Conservation (phyloP, 2,329 filamentous ascomycete species). For the Macrophomina phaseolina region DNA sequence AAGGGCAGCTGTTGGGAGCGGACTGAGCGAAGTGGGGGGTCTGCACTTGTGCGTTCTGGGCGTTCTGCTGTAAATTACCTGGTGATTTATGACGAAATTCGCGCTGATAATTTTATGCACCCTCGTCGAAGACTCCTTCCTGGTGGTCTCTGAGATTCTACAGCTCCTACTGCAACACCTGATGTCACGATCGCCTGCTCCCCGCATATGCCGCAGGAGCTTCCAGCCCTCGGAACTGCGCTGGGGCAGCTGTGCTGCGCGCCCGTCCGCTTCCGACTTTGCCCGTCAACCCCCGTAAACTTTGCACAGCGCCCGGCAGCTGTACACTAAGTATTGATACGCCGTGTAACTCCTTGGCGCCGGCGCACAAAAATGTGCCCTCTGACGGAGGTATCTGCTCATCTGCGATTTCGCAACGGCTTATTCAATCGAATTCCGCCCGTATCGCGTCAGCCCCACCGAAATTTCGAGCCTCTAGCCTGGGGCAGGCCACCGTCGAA, state of each 20-base stretch:
- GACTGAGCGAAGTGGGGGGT: slow-evolving; percentile 21
- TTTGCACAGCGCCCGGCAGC: not conserved
- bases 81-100: slow-evolving; percentile 2
- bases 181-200: slow-evolving; percentile 11
- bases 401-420: slow-evolving; percentile 21
- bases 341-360: not conserved
- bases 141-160: not conserved
- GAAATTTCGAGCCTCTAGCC: slow-evolving; percentile 7
- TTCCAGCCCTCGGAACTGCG: slow-evolving; percentile 14
- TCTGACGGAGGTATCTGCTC: not conserved
- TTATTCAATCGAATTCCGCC: slow-evolving; percentile 12
- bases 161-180: not conserved
- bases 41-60: slow-evolving; percentile 22
- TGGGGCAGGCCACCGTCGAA: slow-evolving; percentile 25
- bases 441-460: slow-evolving; percentile 23
- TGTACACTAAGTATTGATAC: not conserved
- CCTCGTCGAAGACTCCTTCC: not conserved
- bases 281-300: slow-evolving; percentile 6
- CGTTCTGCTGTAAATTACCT: slow-evolving; percentile 5
- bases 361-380: not conserved
- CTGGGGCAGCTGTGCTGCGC: slow-evolving; percentile 3
- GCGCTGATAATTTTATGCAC: slow-evolving; percentile 20
- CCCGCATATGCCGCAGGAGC: slow-evolving; percentile 15
- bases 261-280: slow-evolving; percentile 14
- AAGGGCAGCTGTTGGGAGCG: slow-evolving; percentile 3